Percentiles rank a stretch among this genome's conserved stretches.
phyloP scores from a whole-genome alignment of 768 basidiomycete species.

The Boletus reticuloceps region DNA sequence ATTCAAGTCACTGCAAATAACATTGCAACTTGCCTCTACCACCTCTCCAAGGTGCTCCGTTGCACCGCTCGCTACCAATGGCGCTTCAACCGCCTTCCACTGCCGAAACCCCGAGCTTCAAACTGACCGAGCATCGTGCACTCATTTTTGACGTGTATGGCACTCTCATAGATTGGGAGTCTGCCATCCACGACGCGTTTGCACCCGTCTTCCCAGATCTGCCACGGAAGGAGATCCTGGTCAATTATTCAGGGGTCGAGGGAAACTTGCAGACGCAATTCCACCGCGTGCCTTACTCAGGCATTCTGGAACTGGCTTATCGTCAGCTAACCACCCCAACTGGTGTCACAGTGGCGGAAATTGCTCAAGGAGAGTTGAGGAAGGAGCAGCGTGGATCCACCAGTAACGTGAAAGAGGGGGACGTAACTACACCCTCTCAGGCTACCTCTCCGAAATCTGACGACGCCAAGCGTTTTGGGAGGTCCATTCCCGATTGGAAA shows the following conservation, averaged over 20 bases:
- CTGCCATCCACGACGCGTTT: slow-evolving; percentile 56
- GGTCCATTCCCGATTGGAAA: slow-evolving; percentile 60
- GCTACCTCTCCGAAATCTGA: not conserved
- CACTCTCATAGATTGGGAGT: slow-evolving; percentile 77
- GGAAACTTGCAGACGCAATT: slow-evolving; percentile 53
- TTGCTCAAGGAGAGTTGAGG: slow-evolving; percentile 2
- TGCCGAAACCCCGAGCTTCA: slow-evolving; percentile 1
- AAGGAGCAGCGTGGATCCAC: slow-evolving; percentile 21
- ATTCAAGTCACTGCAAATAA: not conserved
- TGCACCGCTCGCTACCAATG: slow-evolving; percentile 10
- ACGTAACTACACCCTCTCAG: not conserved
- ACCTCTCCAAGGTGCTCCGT: not conserved
- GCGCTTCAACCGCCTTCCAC: slow-evolving; percentile 10
- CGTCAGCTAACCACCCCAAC: slow-evolving; percentile 31
- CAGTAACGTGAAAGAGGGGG: not conserved
- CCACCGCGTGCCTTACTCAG: slow-evolving; percentile 58
- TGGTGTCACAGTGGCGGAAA: too few relatives aligned
- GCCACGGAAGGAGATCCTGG: slow-evolving; percentile 41
- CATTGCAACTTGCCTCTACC: not conserved
- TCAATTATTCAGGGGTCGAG: slow-evolving; percentile 53
- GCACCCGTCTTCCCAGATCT: slow-evolving; percentile 17
- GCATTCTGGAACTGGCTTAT: slow-evolving; percentile 50
- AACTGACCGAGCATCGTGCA: slow-evolving; percentile 28
- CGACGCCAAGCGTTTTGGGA: slow-evolving; percentile 51
- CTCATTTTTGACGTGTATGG: slow-evolving; percentile 79